Conservation (phyloP, 768 basidiomycete species). For the Cyclocybe aegerita region DNA sequence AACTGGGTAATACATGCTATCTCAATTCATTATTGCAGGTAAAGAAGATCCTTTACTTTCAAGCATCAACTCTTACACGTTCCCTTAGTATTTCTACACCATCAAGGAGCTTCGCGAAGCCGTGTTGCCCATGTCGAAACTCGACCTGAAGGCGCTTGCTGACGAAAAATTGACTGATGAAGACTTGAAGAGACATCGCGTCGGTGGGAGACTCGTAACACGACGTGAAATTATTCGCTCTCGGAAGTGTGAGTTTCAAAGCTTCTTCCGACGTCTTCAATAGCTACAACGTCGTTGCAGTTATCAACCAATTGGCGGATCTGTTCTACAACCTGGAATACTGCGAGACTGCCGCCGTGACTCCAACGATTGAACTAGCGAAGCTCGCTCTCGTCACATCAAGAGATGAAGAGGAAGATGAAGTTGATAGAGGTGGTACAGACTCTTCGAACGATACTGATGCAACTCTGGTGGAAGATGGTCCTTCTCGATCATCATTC, state of each 20-base stretch:
- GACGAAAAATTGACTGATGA: constrained; percentile 79
- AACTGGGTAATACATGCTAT: constrained; percentile 88
- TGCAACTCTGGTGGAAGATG: constrained; percentile 85
- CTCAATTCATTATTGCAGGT: constrained; percentile 79
- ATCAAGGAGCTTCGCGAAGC: constrained; percentile 85
- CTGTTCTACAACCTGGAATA: constrained; percentile 79
- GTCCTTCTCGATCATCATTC: constrained; percentile 32
- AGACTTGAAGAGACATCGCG: constrained; percentile 79
- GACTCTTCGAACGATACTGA: constrained; percentile 87
- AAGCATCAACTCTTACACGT: background rate
- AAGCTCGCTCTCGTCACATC: constrained; percentile 90
- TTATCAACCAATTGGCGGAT: constrained; percentile 75
- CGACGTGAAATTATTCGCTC: constrained; percentile 80
- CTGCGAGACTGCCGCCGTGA: constrained; percentile 64
- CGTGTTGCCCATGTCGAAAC: constrained; percentile 57
- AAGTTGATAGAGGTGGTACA: constrained; percentile 67
- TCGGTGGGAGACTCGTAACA: constrained; percentile 84
- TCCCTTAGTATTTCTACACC: constrained; percentile 87
- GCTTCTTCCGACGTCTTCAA: background rate
- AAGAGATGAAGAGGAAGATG: constrained; percentile 87
- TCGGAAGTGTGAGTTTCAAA: constrained; percentile 65
- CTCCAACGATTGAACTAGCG: constrained; percentile 83
- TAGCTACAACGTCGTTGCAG: constrained; percentile 35
- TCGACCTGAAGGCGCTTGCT: constrained; percentile 53
- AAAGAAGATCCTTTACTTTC: constrained; percentile 8